These are phyloP conservation scores for Kodamaea nitidulidarum DNA, from an alignment of 805 yeast species.

Conservation along the genomic window DNA sequence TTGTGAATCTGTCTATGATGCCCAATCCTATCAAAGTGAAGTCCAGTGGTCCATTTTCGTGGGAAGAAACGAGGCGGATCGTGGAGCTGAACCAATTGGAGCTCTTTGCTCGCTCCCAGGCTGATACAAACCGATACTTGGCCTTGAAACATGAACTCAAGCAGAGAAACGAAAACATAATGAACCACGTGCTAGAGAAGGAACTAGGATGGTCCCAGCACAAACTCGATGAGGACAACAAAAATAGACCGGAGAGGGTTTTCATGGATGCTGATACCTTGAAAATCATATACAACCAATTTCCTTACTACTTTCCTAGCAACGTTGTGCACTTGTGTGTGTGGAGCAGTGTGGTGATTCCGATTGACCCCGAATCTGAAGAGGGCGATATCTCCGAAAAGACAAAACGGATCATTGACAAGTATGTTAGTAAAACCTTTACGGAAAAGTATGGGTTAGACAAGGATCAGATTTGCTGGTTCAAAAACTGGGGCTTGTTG, in stretches of 20 bases:
- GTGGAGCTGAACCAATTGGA: slow-evolving; percentile 42
- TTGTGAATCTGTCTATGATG: slow-evolving; percentile 32
- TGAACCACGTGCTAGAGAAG: slow-evolving; percentile 44
- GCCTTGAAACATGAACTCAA: slow-evolving; percentile 42
- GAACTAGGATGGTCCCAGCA: slow-evolving; percentile 49
- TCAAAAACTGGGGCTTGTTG: slow-evolving; percentile 64
- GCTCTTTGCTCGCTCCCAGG: slow-evolving; percentile 45
- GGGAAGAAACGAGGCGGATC: slow-evolving; percentile 41
- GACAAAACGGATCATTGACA: slow-evolving; percentile 41
- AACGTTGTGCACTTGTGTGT: slow-evolving; percentile 56
- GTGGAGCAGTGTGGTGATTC: slow-evolving; percentile 62
- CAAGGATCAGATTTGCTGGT: slow-evolving; percentile 52
- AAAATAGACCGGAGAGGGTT: slow-evolving; percentile 30
- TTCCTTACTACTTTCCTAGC: slow-evolving; percentile 59
- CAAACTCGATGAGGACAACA: slow-evolving; percentile 24
- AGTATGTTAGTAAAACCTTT: slow-evolving; percentile 47
- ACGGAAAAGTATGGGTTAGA: slow-evolving; percentile 39
- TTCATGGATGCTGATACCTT: slow-evolving; percentile 41
- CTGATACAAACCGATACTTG: slow-evolving; percentile 41
- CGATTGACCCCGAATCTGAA: slow-evolving; percentile 45
- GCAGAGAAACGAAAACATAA: slow-evolving; percentile 35
- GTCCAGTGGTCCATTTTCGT: slow-evolving; percentile 38
- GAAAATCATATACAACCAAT: slow-evolving; percentile 51
- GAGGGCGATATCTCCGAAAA: slow-evolving; percentile 48
- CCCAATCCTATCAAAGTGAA: slow-evolving; percentile 34